Base-by-base conservation (phyloP, 1,284 basidiomycete genomes). In the Sutorius eximius region DNA sequence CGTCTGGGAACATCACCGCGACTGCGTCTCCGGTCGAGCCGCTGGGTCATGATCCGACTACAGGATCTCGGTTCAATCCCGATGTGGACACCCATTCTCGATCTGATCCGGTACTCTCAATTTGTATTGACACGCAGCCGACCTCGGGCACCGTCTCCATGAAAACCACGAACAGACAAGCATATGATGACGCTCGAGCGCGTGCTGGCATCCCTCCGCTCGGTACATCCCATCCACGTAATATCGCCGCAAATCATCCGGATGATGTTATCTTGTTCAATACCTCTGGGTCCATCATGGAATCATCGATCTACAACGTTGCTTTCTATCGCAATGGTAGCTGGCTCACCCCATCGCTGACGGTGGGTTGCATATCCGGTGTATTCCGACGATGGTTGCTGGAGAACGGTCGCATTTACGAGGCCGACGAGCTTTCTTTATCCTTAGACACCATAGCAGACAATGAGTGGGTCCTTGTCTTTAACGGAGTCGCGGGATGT, bases 401-500 rank as follows among this genome's bases (percentile, higher is more conserved):
- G 24, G 80, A 83, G 52, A 76, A 82, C 45, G 77, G 75, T n/a
- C 74, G 75, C 3, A 76, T 89, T 40, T 62, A 69, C 15, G 79
- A 82, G 63, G 81, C 78, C 41, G 64, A 65, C 32, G 68, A 73
- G 51, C 70, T 62, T 27, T 65, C 71, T 13, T 61, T 89, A 48
- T 75, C 64, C 20, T 73, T 69, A 56, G 73, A 77, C 36, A 68
- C 65, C 32, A 65, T 89, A n/a, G 60, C 67, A 43, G 65, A 77
- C 18, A 82, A 83, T 15, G 87, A 90, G 61, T 81, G 75, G 71
- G 79, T 88, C 3, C 73, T 91, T 44, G 70, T 87, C 22, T 86
- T 84, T 64, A 91, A 91, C 62, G 84, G 82, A 7, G 83, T 88
- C 9, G 78, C 79, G 59, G 87, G 87, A 27, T 88, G 87, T 69